Percentiles rank a stretch among this genome's conserved stretches.
Evolutionary conservation across 2,329 filamentous ascomycete genomes (phyloP).

Genomic region (Exophiala sp.): DNA sequence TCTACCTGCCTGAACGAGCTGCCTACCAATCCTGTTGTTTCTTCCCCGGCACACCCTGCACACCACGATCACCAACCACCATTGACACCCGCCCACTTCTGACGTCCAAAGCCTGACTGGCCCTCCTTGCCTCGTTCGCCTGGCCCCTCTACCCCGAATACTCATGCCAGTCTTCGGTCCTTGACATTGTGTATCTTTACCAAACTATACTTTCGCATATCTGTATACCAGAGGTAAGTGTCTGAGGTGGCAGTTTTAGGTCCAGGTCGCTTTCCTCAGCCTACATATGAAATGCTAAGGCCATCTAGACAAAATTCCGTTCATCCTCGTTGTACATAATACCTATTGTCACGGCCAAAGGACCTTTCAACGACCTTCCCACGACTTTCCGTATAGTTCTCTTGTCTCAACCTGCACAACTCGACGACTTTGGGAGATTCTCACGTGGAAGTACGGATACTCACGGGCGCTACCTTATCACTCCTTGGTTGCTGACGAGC

Average conservation of each 20-base stretch:
- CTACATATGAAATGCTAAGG: slow-evolving; percentile 3
- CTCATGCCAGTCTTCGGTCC: slow-evolving; percentile 10
- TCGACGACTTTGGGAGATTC: neutral
- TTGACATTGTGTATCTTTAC: slow-evolving; percentile 6
- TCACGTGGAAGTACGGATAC: neutral
- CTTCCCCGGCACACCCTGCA: slow-evolving; percentile 17
- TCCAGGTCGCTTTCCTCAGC: neutral
- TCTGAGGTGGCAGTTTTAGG: neutral
- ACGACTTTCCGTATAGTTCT: slow-evolving; percentile 6
- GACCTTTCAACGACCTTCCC: neutral
- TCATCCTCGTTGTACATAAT: slow-evolving; percentile 9
- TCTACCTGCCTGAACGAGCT: slow-evolving; percentile 17
- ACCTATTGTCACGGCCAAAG: neutral
- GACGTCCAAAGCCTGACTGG: slow-evolving; percentile 15
- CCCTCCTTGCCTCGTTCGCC: slow-evolving; percentile 5
- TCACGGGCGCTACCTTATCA: neutral
- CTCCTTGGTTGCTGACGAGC: neutral
- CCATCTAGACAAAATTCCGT: neutral
- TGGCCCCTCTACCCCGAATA: slow-evolving; percentile 2
- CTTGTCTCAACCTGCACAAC: neutral
- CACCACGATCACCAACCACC: slow-evolving; percentile 16
- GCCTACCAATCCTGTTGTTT: slow-evolving; percentile 15
- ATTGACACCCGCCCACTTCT: slow-evolving; percentile 17
- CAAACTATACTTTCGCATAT: neutral
- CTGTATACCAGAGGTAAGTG: slow-evolving; percentile 13